Evolutionary conservation across 2,329 filamentous ascomycete genomes (phyloP).

Genomic region (Aspergillus pseudoviridinutans): DNA sequence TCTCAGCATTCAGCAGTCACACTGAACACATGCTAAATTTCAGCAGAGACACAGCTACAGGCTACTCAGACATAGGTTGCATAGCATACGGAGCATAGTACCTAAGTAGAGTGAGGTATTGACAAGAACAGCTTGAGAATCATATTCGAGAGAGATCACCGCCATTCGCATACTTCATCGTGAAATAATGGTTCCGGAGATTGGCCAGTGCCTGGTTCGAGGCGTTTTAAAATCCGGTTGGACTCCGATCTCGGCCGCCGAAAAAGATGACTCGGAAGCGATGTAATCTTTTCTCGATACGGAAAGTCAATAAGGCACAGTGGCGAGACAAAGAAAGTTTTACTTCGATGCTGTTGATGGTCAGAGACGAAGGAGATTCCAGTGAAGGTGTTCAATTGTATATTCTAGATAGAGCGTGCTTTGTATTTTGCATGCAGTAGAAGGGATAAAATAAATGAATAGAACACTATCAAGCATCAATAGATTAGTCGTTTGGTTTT

Average conservation of each 20-base stretch:
- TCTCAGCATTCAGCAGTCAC: too few species aligned
- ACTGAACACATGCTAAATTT: too few species aligned
- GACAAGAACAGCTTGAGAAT: too few species aligned
- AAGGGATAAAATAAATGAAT: background rate
- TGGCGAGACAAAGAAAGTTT: background rate
- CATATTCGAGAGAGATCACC: too few species aligned
- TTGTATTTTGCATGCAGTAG: background rate
- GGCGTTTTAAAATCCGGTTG: background rate
- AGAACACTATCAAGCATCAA: background rate
- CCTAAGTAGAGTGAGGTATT: too few species aligned
- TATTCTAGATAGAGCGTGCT: background rate
- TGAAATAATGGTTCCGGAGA: background rate
- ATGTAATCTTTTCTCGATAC: background rate
- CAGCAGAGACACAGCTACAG: too few species aligned
- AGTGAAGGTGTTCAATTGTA: background rate
- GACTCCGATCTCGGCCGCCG: background rate
- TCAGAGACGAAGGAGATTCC: too few species aligned
- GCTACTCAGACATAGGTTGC: too few species aligned
- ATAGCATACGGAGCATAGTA: too few species aligned
- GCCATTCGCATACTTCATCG: background rate
- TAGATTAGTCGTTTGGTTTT: background rate
- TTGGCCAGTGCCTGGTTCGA: background rate
- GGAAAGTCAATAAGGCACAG: background rate
- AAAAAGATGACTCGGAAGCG: background rate
- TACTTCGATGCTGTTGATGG: too few species aligned